A percentile compares a stretch with the other conserved stretches of the same genome.
Conservation (phyloP, 2,329 filamentous ascomycete genomes). For the Cephalotrichum gorgonifer region DNA sequence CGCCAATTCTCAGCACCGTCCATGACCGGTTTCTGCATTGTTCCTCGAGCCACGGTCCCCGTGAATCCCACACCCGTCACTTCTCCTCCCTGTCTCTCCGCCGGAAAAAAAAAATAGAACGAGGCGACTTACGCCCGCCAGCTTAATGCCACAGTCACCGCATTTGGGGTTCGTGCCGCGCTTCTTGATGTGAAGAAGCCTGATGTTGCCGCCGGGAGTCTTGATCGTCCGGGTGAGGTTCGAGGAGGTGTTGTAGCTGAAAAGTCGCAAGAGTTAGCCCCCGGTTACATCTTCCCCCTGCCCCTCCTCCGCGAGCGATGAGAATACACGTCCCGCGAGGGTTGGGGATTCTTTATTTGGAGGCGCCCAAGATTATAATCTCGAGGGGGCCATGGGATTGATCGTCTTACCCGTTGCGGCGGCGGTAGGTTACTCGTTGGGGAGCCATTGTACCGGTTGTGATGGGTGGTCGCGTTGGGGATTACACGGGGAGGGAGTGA, state of each 20-base stretch:
- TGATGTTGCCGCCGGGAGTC: constrained; percentile 91
- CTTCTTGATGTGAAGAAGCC: constrained; percentile 99
- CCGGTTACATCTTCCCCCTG: constrained; percentile 7
- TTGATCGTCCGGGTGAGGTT: constrained; percentile 95
- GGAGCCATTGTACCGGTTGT: constrained; percentile 45
- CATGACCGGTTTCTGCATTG: not conserved
- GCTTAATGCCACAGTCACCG: constrained; percentile 96
- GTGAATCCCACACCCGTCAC: not conserved
- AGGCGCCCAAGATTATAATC: not conserved
- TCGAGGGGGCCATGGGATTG: not conserved
- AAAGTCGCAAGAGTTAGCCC: constrained; percentile 8
- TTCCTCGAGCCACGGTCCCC: not conserved
- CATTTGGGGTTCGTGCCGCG: constrained; percentile 96
- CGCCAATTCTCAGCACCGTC: too few relatives aligned
- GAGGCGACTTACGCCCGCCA: constrained; percentile 77
- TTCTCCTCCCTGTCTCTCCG: not conserved
- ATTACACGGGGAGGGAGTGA: constrained; percentile 19
- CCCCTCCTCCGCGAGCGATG: not conserved
- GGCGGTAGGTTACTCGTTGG: constrained; percentile 58
- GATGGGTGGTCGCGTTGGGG: constrained; percentile 19
- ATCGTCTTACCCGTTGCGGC: constrained; percentile 62
- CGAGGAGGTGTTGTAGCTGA: constrained; percentile 93
- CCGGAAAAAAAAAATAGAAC: not conserved
- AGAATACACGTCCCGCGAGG: too few relatives aligned
- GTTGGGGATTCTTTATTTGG: too few relatives aligned